Evolutionary conservation across 2,329 filamentous ascomycete genomes (phyloP), one percentile per base, ranked within the genome.

Genomic region (Diaporthe citriasiana): DNA sequence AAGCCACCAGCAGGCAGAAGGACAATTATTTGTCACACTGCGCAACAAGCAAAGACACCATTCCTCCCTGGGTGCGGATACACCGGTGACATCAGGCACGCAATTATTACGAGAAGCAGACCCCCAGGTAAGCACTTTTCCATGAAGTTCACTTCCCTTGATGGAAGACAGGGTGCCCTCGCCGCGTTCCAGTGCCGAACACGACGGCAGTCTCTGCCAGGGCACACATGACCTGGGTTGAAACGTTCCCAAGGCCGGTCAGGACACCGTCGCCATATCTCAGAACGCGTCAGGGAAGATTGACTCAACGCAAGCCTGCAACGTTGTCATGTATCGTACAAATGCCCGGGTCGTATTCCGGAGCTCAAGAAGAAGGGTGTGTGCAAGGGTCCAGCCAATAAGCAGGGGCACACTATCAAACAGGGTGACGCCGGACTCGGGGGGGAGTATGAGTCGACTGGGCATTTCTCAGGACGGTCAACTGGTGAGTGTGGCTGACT

Each of bases 401-500:
- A 10, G 63, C 22, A 10, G n/a, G 22, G 3, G 45, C 13, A 68
- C 47, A 68, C 40, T 68, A 38, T 68, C 45, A 40, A 68, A 53
- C n/a, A 38, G 63, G 63, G 47, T 53, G 45, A 40, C 35, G 33
- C 47, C 15, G 45, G 45, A 51, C 17, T 3, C 5, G 22, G 38
- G 38, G 57, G 22, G 35, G n/a, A 50, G 22, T n/a, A 25, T 27
- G 45, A 51, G 42, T 66, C 60, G n/a, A 51, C 30, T 38, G 42
- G 30, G 38, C 38, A 42, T 63, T 15, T 15, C 42, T 57, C 66
- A 70, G 50, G 66, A 45, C n/a, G 42, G n/a, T n/a, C n/a, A n/a
- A n/a, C n/a, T n/a, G n/a, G n/a, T 5, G 19, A 40, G 45, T 71
- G 69, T 71, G 69, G 69, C 69, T 71, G 69, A 50, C 56, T n/a